Evolutionary conservation across 2,329 filamentous ascomycete species (phyloP).

Genomic region (Curvularia spicifera): DNA sequence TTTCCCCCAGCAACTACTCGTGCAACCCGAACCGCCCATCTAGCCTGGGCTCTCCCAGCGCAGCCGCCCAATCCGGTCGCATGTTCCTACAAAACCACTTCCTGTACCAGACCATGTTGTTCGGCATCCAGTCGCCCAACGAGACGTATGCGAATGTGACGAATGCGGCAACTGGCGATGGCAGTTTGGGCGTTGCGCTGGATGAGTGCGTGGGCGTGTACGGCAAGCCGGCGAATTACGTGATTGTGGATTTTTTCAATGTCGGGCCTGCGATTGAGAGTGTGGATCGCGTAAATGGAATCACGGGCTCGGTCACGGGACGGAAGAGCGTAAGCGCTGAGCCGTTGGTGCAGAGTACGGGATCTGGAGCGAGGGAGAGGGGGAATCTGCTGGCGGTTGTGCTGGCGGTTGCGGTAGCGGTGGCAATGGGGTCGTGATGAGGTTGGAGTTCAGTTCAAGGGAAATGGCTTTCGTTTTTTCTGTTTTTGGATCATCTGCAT

Average conservation of each 20-base stretch:
- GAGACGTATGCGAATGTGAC: slow-evolving; percentile 65
- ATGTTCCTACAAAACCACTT: slow-evolving; percentile 84
- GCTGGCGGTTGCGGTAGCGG: slow-evolving; percentile 38
- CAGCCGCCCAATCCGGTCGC: slow-evolving; percentile 63
- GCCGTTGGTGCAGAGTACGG: slow-evolving; percentile 23
- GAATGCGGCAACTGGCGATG: slow-evolving; percentile 67
- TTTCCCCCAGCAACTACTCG: slow-evolving; percentile 68
- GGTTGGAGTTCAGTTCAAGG: no score
- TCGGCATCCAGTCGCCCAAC: slow-evolving; percentile 49
- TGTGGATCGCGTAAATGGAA: slow-evolving; percentile 73
- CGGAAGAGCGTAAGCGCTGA: slow-evolving; percentile 33
- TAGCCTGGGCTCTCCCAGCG: slow-evolving; percentile 52
- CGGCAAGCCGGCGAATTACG: slow-evolving; percentile 69
- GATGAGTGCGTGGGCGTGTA: slow-evolving; percentile 63
- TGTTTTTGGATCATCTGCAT: slow-evolving; percentile 17
- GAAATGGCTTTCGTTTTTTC: not conserved
- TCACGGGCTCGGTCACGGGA: slow-evolving; percentile 43
- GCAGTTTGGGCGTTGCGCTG: slow-evolving; percentile 54
- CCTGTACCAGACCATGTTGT: slow-evolving; percentile 63
- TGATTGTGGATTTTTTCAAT: slow-evolving; percentile 82
- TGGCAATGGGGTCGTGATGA: slow-evolving; percentile 35
- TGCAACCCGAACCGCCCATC: slow-evolving; percentile 73
- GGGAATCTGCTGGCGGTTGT: slow-evolving; percentile 40
- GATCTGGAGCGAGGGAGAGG: slow-evolving; percentile 23
- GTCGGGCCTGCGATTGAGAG: slow-evolving; percentile 72